phyloP scores from a whole-genome alignment of 148 eudicot species.

The Chenopodium formosanum region DNA sequence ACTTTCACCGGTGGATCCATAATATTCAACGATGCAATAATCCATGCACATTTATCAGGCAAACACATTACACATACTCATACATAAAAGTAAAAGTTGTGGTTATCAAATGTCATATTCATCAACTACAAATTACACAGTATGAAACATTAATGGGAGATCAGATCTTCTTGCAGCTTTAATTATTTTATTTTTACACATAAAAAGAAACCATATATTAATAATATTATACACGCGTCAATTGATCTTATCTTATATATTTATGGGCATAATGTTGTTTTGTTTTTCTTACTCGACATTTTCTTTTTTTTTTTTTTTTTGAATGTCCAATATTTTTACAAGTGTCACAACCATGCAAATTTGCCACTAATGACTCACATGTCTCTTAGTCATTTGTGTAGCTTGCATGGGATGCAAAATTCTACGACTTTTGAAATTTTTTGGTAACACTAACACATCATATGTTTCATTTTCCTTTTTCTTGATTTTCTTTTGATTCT shows the following conservation, averaged over 20 bases:
- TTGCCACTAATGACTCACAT: not conserved
- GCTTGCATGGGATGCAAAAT: conserved; percentile 10
- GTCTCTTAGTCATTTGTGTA: conserved; percentile 10
- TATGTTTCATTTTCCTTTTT: not conserved
- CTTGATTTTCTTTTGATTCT: not conserved
- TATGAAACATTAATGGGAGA: conserved; percentile 13
- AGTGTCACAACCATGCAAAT: conserved; percentile 10
- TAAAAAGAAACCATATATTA: not conserved
- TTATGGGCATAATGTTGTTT: not conserved
- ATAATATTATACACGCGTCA: conserved; percentile 8
- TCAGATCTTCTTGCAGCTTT: not conserved
- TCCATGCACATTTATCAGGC: not conserved
- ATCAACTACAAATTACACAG: not conserved
- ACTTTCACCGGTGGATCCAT: not conserved
- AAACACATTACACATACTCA: not conserved
- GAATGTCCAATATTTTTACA: not conserved
- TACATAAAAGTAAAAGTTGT: too few species aligned
- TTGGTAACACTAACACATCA: not conserved
- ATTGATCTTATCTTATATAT: conserved; percentile 13
- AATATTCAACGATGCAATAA: not conserved
- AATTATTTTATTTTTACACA: not conserved
- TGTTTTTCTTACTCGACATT: not conserved
- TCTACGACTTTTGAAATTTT: conserved; percentile 1
- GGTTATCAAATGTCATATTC: conserved; percentile 5
- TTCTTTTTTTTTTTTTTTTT: not conserved